Conservation (phyloP, 257 asterid genomes). For the Solanum piurae region DNA sequence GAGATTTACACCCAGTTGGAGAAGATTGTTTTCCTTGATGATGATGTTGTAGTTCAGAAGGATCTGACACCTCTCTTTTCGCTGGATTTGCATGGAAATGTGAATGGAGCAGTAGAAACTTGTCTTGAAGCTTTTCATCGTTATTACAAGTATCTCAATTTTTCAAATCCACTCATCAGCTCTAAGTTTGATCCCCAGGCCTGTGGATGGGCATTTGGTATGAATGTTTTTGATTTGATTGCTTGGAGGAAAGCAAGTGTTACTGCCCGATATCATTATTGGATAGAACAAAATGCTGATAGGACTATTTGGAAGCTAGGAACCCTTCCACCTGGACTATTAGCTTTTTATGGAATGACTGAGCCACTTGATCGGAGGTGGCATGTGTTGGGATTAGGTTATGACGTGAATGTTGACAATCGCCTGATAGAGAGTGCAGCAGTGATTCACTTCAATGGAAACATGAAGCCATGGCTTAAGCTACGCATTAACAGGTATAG, state of each 20-base stretch:
- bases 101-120: constrained; percentile 90
- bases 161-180: constrained; percentile 71
- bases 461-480: constrained; percentile 91
- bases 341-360: constrained; percentile 68
- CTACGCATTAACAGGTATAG: constrained; percentile 66
- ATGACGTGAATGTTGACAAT: constrained; percentile 55
- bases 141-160: constrained; percentile 69
- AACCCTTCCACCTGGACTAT: constrained; percentile 77
- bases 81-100: constrained; percentile 77
- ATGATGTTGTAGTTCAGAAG: constrained; percentile 77
- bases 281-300: constrained; percentile 57
- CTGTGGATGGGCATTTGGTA: constrained; percentile 92
- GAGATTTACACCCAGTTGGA: constrained; percentile 76
- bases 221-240: constrained; percentile 75
- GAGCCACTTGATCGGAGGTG: constrained; percentile 89
- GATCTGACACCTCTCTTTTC: constrained; percentile 74
- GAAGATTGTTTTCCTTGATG: constrained; percentile 78
- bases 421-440: constrained; percentile 79
- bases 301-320: constrained; percentile 75
- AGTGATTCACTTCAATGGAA: constrained; percentile 74
- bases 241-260: constrained; percentile 73
- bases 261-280: constrained; percentile 56
- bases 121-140: constrained; percentile 86
- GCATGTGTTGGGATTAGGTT: constrained; percentile 84
- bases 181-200: constrained; percentile 81